Evolutionary conservation across 257 asterid species (phyloP), one percentile per base, ranked within the genome.

Genomic region (Penstemon eatonii): DNA sequence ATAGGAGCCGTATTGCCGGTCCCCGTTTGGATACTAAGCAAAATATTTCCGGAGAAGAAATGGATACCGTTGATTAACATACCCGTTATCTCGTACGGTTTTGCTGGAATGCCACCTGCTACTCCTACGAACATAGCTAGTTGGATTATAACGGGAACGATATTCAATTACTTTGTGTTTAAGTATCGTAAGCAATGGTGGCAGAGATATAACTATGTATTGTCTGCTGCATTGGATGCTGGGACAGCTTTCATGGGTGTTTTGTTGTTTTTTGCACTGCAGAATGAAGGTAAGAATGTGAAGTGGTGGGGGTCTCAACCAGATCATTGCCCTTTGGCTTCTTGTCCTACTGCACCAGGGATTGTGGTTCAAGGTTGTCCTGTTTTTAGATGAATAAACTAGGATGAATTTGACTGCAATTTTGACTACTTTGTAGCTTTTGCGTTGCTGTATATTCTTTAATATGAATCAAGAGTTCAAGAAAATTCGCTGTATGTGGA

Each of bases 51-150:
- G 0, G 85, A 89, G 3, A 81, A 91, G 84, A 91, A 91, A 82
- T 91, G 98, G 98, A 91, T 91, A 40, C 83, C 96, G 0, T 61
- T 91, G 73, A 91, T 91, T 60, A 89, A 91, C 83, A 85, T 91
- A 36, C 96, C 98, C 0, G 98, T 91, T 50, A 91, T 91, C 41
- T 80, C 98, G 0, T 91, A 84, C 10, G 98, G 98, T 8, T 91
- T 91, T 7, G 96, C 98, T 0, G 98, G 98, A 71, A 89, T 91
- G 96, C 98, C 98, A 0, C 98, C 98, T 0, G 98, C 98, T n/a
- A 89, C 98, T 1, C 98, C 98, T 6, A 89, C 98, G 8, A 91
- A 91, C 66, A 91, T 91, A 0, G 96, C 96, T 12, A 92, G 98
- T 84, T 92, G 98, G 98, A 80, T 92, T 41, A 6, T 86, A 1